A percentile compares a stretch with the other conserved stretches of the same genome.
Evolutionary conservation across 345 rosid species (phyloP).

Genomic region (Lepidium africanum): DNA sequence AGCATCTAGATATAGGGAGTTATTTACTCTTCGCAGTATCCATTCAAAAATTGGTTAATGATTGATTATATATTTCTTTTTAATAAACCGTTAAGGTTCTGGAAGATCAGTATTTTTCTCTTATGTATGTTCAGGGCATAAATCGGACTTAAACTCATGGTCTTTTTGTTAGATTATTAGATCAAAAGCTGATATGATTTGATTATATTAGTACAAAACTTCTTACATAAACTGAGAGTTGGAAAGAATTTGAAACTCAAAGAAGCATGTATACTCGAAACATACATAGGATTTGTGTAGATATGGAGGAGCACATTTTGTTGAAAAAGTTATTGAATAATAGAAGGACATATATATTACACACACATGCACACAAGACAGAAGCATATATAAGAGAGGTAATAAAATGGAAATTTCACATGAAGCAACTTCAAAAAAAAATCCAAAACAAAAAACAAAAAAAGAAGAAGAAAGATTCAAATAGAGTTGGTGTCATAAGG

Average conservation of each 20-base stretch:
- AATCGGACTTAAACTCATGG: too few species aligned
- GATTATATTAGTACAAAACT: not conserved
- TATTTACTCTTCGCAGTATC: too few species aligned
- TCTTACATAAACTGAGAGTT: not conserved
- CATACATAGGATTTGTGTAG: not conserved
- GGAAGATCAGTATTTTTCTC: too few species aligned
- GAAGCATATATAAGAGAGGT: not conserved
- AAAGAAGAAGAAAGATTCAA: slow-evolving; percentile 1
- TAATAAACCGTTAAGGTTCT: too few species aligned
- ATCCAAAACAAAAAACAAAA: not conserved
- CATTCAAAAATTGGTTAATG: too few species aligned
- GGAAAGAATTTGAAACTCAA: not conserved
- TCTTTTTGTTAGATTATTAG: too few species aligned
- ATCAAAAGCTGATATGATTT: not conserved
- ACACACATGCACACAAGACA: slow-evolving; percentile 17
- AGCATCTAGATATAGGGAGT: too few species aligned
- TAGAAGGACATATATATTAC: not conserved
- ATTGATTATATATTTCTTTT: too few species aligned
- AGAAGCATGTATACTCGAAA: not conserved
- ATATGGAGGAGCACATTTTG: not conserved
- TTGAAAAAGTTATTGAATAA: not conserved
- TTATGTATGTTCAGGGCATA: too few species aligned
- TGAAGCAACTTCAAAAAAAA: not conserved
- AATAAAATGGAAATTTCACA: not conserved
- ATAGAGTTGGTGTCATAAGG: slow-evolving; percentile 45